phyloP scores from a whole-genome alignment of 306 rosid species.

The Vigna radiata region DNA sequence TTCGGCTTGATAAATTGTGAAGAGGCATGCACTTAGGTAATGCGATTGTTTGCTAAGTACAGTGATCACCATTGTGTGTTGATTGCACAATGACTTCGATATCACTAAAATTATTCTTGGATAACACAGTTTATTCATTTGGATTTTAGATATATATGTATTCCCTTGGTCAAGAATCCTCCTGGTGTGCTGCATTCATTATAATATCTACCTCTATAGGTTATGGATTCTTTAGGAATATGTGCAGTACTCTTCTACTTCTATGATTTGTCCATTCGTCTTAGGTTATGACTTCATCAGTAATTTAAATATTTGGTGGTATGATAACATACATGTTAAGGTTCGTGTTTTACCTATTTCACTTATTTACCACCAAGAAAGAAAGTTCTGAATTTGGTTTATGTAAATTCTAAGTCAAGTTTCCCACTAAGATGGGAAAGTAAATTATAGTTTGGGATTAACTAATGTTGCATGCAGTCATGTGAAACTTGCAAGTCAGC shows the following conservation, averaged over 20 bases:
- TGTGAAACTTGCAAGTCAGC: conserved; percentile 1
- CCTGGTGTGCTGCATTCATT: neutral
- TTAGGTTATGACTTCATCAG: conserved; percentile 9
- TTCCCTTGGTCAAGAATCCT: neutral
- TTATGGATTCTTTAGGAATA: neutral
- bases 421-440: neutral
- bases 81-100: conserved; percentile 15
- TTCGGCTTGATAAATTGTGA: neutral
- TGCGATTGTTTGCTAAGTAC: conserved; percentile 5
- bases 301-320: neutral
- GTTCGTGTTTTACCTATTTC: conserved; percentile 6
- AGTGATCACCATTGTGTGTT: neutral
- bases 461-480: neutral
- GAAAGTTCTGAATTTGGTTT: neutral
- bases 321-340: neutral
- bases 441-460: neutral
- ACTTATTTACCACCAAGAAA: neutral
- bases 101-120: neutral
- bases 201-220: neutral
- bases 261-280: neutral
- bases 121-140: neutral
- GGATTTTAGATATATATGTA: neutral
- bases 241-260: neutral
- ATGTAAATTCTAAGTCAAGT: neutral
- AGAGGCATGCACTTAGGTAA: neutral